Base-by-base conservation (phyloP, 352 stramenopile genomes). In the Plasmopara viticola region DNA sequence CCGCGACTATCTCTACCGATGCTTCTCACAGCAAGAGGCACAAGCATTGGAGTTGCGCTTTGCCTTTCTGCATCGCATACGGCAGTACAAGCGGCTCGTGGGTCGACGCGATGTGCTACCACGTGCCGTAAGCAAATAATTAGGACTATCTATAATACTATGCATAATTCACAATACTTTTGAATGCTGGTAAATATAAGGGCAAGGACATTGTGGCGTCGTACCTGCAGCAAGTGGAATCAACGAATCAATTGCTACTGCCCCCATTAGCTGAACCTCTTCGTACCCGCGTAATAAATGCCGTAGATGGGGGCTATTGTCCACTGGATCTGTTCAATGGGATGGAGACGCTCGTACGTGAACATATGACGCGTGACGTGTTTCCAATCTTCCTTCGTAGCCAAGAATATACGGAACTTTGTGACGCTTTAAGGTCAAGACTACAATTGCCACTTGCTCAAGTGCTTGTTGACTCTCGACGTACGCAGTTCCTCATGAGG, bases 401-500 rank as follows among this genome's bases (percentile, higher is more conserved):
- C 8, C 48, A 52, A 15, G 64, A 84, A 51, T 88, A 86, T 58
- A 14, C 46, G 25, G 50, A 68, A 39, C 65, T 90, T 10, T 87
- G 77, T 51, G 64, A 79, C 10, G 71, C 73, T 8, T 49, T 88
- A 8, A 74, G 79, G 34, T 58, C 59, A 17, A 68, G 72, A 18
- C 71, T 73, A 20, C 73, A 87, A 17, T 39, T 90, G 50, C 64
- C 79, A n/a, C 63, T 90, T 29, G 69, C 68, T 8, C 77, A 87
- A 40, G 56, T 90, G 31, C 58, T 90, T 20, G 74, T 83, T 53
- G 69, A 87, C 42, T 49, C 62, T 13, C 64, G 67, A 28, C 65
- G 77, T 37, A 86, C 76, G 14, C 66, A 67, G 17, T 84, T 78
- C 42, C 68, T 90, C 14, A 61, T 76, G 53, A 60, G 50, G 39